Base-by-base conservation (phyloP, 169 alveolate species). In the Plasmodium knowlesi region DNA sequence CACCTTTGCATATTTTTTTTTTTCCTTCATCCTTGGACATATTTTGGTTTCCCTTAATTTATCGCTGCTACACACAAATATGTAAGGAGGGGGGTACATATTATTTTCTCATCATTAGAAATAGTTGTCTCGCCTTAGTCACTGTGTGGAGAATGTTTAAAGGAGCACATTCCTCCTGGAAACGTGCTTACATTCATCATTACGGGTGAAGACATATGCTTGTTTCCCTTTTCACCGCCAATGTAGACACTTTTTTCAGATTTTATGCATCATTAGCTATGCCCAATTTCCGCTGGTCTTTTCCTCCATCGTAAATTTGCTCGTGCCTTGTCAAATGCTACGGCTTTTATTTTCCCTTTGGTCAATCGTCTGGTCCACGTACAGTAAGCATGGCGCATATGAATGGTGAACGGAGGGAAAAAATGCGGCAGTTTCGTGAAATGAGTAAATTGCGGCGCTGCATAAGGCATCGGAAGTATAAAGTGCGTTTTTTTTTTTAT, bases 181-280 rank as follows among this genome's bases (percentile, higher is more conserved):
- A 16, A 50, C 25, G 22, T 67, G 14, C 76, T 28, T 67, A 67
- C 37, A 67, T 67, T 25, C 6, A 19, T 6, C 19, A 67, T 67
- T 79, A 37, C 32, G 22, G 39, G 39, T 79, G 37, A 14, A 22
- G 9, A 39, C 71, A 82, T 57, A 32, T 16, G 28, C 8, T 12
- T 57, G 3, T 82, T n/a, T 57, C 37, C 54, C 22, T 32, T 73
- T 85, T 41, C 80, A n/a, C 16, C 67, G 14, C 39, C 41, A 22
- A 67, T 74, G 46, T 85, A 85, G 93, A 73, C 85, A 73, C 37
- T 85, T 85, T 85, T 85, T 85, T 74, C 93, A 85, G 93, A 57
- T 83, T 8, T 46, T 85, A 19, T 85, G 93, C 73, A 85, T 85
- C 54, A 74, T 85, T 73, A 85, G 85, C 70, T 85, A 85, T 53